phyloP scores from a whole-genome alignment of 2,329 filamentous ascomycete species.

The Whalleya microplaca region DNA sequence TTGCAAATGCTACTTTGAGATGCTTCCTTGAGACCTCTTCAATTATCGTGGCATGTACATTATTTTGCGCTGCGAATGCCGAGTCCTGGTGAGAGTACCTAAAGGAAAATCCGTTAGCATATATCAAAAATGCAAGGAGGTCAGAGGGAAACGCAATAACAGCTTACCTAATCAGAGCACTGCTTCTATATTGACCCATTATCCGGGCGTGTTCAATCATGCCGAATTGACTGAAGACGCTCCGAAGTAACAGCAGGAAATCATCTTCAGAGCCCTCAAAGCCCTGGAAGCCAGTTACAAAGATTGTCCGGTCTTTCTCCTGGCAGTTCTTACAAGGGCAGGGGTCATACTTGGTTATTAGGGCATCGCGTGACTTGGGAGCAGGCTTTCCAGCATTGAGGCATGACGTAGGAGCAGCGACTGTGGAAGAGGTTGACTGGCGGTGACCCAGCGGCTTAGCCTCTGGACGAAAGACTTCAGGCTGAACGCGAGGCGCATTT shows the following conservation, averaged over 20 bases:
- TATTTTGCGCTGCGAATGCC: neutral
- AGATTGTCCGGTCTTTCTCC: constrained; percentile 17
- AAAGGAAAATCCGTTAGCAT: neutral
- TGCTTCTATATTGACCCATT: neutral
- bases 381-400: constrained; percentile 5
- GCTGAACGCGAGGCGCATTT: neutral
- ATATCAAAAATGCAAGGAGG: neutral
- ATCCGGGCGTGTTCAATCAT: neutral
- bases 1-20: neutral
- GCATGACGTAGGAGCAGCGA: constrained; percentile 4
- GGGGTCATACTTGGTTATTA: constrained; percentile 14
- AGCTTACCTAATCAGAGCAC: neutral
- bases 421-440: neutral
- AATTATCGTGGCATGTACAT: neutral
- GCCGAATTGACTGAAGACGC: constrained; percentile 21
- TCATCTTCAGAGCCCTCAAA: neutral
- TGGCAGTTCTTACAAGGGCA: constrained; percentile 21
- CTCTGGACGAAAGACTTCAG: neutral
- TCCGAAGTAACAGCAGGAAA: neutral
- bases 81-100: neutral
- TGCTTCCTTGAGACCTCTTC: neutral
- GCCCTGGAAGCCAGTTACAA: constrained; percentile 5
- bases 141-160: neutral
- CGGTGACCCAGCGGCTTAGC: neutral
- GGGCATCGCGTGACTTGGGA: fast-evolving